phyloP scores from a whole-genome alignment of 805 yeast genomes.

The Citeromyces nyonsensis region DNA sequence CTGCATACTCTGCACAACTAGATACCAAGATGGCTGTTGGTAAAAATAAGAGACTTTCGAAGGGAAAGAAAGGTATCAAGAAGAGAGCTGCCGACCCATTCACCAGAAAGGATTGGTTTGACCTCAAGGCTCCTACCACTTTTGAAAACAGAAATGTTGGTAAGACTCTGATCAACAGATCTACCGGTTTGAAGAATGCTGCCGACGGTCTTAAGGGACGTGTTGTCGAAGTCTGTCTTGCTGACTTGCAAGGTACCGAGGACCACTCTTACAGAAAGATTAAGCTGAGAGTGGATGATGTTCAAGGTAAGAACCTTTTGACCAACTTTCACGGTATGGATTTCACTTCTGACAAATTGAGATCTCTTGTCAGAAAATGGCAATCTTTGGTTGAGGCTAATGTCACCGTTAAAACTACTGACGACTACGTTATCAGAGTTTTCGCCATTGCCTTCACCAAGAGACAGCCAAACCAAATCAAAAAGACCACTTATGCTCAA shows the following conservation, averaged over 20 bases:
- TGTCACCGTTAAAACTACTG: constrained; percentile 95
- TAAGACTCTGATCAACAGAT: constrained; percentile 95
- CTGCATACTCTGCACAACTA: background rate
- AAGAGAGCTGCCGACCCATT: constrained; percentile 99
- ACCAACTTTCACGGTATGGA: constrained; percentile 99
- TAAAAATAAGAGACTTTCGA: constrained; percentile 64
- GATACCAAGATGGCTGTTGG: constrained; percentile 38
- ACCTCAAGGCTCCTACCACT: constrained; percentile 96
- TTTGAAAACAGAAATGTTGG: constrained; percentile 98
- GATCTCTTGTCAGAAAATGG: constrained; percentile 98
- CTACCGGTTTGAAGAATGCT: constrained; percentile 96
- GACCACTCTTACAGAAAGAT: constrained; percentile 97
- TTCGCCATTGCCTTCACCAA: constrained; percentile 98
- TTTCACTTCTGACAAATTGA: constrained; percentile 94
- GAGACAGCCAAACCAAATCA: constrained; percentile 93
- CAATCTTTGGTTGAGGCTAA: constrained; percentile 96
- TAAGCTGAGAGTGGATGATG: constrained; percentile 96
- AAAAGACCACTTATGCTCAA: constrained; percentile 97
- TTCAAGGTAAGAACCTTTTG: constrained; percentile 94
- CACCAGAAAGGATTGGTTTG: constrained; percentile 98
- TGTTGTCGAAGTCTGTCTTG: constrained; percentile 88
- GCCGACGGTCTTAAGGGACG: constrained; percentile 98
- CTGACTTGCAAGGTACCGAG: constrained; percentile 97
- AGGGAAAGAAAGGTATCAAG: constrained; percentile 95
- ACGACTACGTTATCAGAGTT: constrained; percentile 92